Percentiles rank a stretch among this genome's conserved stretches.
phyloP scores from a whole-genome alignment of 306 rosid genomes.

The Cicer bijugum region DNA sequence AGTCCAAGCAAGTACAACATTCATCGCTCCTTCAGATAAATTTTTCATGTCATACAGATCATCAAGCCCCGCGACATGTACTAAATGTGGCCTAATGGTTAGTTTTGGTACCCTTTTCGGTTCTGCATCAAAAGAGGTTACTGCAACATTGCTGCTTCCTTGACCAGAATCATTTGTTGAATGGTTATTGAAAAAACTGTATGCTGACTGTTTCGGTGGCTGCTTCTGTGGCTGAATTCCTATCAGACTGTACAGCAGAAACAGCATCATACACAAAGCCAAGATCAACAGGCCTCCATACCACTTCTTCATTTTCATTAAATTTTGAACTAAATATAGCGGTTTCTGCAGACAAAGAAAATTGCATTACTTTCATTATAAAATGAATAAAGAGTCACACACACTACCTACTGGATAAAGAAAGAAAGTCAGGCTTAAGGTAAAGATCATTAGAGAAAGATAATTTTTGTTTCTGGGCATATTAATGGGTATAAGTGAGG shows the following conservation, averaged over 20 bases:
- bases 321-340: conserved; percentile 41
- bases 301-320: conserved; percentile 81
- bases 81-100: conserved; percentile 53
- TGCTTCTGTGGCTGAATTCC: conserved; percentile 63
- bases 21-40: conserved; percentile 53
- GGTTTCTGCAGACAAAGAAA: conserved; percentile 47
- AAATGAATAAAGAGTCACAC: conserved; percentile 7
- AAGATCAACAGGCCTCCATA: conserved; percentile 76
- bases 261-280: conserved; percentile 62
- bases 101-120: conserved; percentile 41
- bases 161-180: conserved; percentile 43
- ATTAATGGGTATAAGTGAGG: too few relatives aligned
- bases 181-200: conserved; percentile 64
- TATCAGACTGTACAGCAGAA: conserved; percentile 61
- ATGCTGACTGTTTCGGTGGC: conserved; percentile 62
- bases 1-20: conserved; percentile 72
- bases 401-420: neutral
- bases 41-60: conserved; percentile 55
- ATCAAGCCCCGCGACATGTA: conserved; percentile 64
- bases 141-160: conserved; percentile 35
- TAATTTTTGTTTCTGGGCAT: too few relatives aligned
- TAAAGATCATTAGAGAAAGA: too few relatives aligned
- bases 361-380: conserved; percentile 22
- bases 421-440: neutral
- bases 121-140: conserved; percentile 43